Conservation (phyloP, 1,139 yeast genomes). For the Sugiyamaella sp. region DNA sequence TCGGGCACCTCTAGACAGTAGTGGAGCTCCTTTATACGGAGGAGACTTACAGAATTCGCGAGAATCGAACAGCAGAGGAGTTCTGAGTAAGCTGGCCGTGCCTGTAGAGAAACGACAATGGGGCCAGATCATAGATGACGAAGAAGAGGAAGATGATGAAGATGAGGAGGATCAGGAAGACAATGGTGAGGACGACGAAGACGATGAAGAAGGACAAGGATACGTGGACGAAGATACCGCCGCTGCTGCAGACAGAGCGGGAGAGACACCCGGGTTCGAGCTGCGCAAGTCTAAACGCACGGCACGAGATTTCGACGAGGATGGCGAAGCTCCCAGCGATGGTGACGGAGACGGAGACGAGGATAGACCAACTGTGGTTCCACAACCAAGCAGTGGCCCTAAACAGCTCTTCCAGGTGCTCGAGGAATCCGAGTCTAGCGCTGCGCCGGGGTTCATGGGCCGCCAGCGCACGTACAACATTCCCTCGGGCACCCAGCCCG, state of each 20-base stretch:
- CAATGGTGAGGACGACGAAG: slow-evolving; percentile 32
- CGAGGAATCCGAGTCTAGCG: slow-evolving; percentile 40
- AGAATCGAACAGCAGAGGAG: slow-evolving; percentile 27
- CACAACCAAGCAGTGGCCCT: slow-evolving; percentile 16
- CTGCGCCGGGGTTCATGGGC: slow-evolving; percentile 34
- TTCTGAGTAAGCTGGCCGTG: slow-evolving; percentile 48
- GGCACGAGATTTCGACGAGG: slow-evolving; percentile 20
- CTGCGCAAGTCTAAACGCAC: slow-evolving; percentile 12
- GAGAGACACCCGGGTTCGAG: slow-evolving; percentile 12
- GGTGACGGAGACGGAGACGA: slow-evolving; percentile 7
- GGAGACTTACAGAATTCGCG: slow-evolving; percentile 42
- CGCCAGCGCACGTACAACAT: slow-evolving; percentile 32
- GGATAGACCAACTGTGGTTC: slow-evolving; percentile 7
- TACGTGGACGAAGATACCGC: slow-evolving; percentile 38
- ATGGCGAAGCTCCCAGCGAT: slow-evolving; percentile 12
- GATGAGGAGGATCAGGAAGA: slow-evolving; percentile 39
- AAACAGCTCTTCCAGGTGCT: slow-evolving; percentile 48
- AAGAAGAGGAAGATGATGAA: slow-evolving; percentile 39
- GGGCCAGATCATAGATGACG: slow-evolving; percentile 41
- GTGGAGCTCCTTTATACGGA: slow-evolving; percentile 43
- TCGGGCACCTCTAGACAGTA: slow-evolving; percentile 43
- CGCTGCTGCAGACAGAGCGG: slow-evolving; percentile 22
- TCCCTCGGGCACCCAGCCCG: slow-evolving; percentile 20
- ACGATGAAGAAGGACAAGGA: slow-evolving; percentile 31
- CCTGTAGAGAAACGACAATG: slow-evolving; percentile 44